Percentiles rank a stretch among this genome's conserved stretches.
Conservation (phyloP, 2,329 filamentous ascomycete genomes). For the Seiridium cupressi region DNA sequence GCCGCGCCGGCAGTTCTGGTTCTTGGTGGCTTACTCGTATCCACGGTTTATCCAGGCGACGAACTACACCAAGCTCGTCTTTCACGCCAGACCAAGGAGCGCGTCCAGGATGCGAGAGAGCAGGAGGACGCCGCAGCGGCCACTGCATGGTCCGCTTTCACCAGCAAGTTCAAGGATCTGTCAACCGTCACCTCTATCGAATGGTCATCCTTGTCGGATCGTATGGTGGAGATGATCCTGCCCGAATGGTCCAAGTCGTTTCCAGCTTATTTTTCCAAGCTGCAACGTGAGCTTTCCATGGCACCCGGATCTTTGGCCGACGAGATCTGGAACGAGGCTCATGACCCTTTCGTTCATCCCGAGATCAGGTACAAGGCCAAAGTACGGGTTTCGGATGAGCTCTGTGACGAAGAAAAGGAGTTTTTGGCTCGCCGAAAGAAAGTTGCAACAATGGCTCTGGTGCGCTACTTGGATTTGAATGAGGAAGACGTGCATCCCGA, state of each 20-base stretch:
- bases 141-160: constrained; percentile 48
- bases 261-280: constrained; percentile 74
- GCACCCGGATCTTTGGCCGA: constrained; percentile 84
- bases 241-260: constrained; percentile 80
- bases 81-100: constrained; percentile 13
- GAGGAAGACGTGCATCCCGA: constrained; percentile 85
- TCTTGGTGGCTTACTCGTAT: constrained; percentile 34
- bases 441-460: constrained; percentile 70
- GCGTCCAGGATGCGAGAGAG: constrained; percentile 8
- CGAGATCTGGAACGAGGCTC: constrained; percentile 90
- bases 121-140: constrained; percentile 15
- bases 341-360: constrained; percentile 78
- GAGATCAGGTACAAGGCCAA: constrained; percentile 81
- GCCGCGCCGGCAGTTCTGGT: constrained; percentile 28
- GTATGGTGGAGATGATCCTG: constrained; percentile 68
- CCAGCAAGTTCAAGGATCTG: constrained; percentile 49
- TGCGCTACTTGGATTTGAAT: constrained; percentile 75
- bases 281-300: constrained; percentile 86
- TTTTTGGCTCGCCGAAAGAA: constrained; percentile 70
- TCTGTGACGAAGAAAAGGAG: constrained; percentile 79
- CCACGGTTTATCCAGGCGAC: constrained; percentile 37
- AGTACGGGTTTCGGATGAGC: constrained; percentile 76
- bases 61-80: constrained; percentile 23
- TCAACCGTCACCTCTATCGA: constrained; percentile 53
- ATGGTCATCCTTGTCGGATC: constrained; percentile 53